A percentile compares a stretch with the other conserved stretches of the same genome.
phyloP scores from a whole-genome alignment of 768 basidiomycete species.

The Sarcomyxa edulis region DNA sequence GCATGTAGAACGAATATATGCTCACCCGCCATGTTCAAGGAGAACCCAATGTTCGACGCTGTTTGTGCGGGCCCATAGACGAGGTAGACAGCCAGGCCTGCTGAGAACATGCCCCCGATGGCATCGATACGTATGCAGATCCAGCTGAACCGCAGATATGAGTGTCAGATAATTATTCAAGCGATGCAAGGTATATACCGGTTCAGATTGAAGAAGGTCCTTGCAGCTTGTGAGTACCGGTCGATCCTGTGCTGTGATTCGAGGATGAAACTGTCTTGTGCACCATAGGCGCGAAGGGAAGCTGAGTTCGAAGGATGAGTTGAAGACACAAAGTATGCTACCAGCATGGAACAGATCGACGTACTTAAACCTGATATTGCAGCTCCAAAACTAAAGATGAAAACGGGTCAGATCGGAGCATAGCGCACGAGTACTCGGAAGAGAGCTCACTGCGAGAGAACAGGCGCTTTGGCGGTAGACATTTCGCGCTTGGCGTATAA shows the following conservation, averaged over 20 bases:
- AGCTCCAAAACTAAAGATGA: constrained; percentile 29
- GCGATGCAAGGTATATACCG: constrained; percentile 29
- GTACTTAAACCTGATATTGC: constrained; percentile 39
- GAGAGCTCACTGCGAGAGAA: constrained; percentile 27
- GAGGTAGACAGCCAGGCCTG: constrained; percentile 38
- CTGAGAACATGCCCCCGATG: constrained; percentile 40
- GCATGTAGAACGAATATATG: too few species aligned
- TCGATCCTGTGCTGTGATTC: constrained; percentile 35
- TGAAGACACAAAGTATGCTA: too few species aligned
- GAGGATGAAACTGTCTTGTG: constrained; percentile 29
- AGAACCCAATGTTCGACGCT: constrained; percentile 29
- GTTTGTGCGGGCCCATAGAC: constrained; percentile 25
- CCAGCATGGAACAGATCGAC: background rate
- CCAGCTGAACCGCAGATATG: constrained; percentile 8
- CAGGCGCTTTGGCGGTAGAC: constrained; percentile 19
- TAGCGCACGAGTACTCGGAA: constrained; percentile 23
- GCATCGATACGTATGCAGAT: constrained; percentile 35
- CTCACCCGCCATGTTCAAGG: constrained; percentile 32
- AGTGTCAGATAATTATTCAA: constrained; percentile 10
- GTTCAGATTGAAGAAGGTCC: constrained; percentile 34
- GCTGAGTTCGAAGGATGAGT: constrained; percentile 6
- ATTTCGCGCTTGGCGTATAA: constrained; percentile 20
- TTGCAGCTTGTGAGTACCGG: constrained; percentile 27
- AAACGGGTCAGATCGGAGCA: constrained; percentile 11
- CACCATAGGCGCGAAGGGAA: constrained; percentile 46